A percentile compares a stretch with the other conserved stretches of the same genome.
Evolutionary conservation across 2,329 filamentous ascomycete genomes (phyloP).

Genomic region (Penicillium sp.): DNA sequence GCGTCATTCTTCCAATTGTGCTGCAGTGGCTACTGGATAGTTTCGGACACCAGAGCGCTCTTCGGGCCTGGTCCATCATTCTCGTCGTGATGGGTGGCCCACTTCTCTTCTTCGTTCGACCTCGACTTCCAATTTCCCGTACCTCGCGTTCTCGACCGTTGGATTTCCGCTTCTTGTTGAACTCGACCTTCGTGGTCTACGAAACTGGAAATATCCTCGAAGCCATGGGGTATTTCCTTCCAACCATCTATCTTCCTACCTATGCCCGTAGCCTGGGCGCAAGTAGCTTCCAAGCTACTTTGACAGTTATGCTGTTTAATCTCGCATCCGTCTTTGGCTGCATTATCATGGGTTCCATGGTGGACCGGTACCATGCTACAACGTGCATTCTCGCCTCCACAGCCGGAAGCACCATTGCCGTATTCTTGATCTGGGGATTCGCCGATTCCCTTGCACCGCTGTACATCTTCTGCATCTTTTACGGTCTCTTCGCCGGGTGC

Average conservation of each 20-base stretch:
- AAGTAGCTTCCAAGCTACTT: constrained; percentile 25
- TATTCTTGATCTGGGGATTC: constrained; percentile 55
- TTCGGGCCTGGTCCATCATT: constrained; percentile 47
- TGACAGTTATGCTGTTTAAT: constrained; percentile 40
- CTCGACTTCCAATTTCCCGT: constrained; percentile 42
- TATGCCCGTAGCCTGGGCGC: constrained; percentile 38
- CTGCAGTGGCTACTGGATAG: constrained; percentile 48
- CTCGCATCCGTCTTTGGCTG: constrained; percentile 37
- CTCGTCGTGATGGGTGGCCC: constrained; percentile 26
- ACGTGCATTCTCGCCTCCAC: constrained; percentile 49
- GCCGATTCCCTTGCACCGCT: constrained; percentile 47
- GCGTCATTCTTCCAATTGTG: constrained; percentile 52
- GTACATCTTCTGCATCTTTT: constrained; percentile 47
- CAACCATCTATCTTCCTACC: constrained; percentile 44
- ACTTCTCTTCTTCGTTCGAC: constrained; percentile 45
- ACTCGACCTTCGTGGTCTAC: constrained; percentile 51
- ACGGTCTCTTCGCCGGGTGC: constrained; percentile 53
- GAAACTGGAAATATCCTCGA: constrained; percentile 48
- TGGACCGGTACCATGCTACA: constrained; percentile 47
- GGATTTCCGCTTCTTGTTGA: constrained; percentile 42
- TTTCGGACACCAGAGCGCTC: constrained; percentile 51
- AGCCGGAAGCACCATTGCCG: constrained; percentile 44
- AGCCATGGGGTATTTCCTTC: constrained; percentile 44
- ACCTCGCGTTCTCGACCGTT: constrained; percentile 42
- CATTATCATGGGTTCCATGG: constrained; percentile 40